Conservation (phyloP, 1,139 yeast species). For the Maudiozyma humilis region DNA sequence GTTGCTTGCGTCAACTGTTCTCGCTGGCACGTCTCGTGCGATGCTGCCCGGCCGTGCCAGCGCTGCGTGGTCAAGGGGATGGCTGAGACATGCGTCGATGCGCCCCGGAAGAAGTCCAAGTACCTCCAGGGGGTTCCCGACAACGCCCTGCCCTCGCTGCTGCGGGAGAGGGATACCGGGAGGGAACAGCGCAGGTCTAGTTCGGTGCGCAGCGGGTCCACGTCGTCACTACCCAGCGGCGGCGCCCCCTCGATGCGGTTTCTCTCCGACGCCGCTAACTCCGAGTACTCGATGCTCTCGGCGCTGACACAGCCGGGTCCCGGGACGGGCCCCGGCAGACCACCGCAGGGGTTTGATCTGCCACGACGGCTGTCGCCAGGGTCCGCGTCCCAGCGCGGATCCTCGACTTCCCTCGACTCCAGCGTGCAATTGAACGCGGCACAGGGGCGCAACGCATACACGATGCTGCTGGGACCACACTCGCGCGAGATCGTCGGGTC, state of each 20-base stretch:
- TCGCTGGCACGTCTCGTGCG: constrained; percentile 82
- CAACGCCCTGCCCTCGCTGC: constrained; percentile 14
- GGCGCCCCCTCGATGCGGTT: constrained; percentile 24
- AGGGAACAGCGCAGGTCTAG: not conserved
- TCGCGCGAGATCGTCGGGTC: constrained; percentile 20
- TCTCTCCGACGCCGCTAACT: constrained; percentile 67
- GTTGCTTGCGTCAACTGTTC: constrained; percentile 86
- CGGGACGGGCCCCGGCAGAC: too few relatives aligned
- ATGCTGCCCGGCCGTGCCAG: constrained; percentile 69
- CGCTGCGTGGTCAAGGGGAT: constrained; percentile 69
- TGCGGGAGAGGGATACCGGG: constrained; percentile 5
- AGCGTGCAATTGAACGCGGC: constrained; percentile 19
- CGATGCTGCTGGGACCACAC: constrained; percentile 23
- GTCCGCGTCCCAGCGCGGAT: not conserved
- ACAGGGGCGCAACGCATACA: constrained; percentile 15
- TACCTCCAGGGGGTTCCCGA: constrained; percentile 56
- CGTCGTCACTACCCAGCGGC: not conserved
- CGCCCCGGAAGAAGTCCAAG: constrained; percentile 79
- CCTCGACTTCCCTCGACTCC: constrained; percentile 8
- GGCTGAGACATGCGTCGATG: constrained; percentile 72
- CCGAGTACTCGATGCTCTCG: constrained; percentile 73
- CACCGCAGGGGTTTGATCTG: not conserved
- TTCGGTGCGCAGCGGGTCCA: not conserved
- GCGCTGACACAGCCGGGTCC: constrained; percentile 55
- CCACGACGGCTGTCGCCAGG: not conserved